Conservation (phyloP, 768 basidiomycete species). For the Rhizopogon vinicolor region DNA sequence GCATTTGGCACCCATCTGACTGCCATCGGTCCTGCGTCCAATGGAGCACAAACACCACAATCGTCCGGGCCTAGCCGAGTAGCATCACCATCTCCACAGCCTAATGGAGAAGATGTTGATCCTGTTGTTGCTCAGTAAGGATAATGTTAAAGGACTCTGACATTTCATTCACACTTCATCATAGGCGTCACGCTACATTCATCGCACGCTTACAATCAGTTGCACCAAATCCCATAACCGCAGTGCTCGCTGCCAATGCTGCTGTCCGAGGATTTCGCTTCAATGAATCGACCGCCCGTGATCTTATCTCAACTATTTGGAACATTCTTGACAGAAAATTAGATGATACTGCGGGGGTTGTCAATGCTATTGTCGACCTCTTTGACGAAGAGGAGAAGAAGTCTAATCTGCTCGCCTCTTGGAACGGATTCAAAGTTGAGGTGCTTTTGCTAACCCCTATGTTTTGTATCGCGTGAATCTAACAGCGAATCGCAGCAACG, state of each 20-base stretch:
- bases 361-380: slow-evolving; percentile 71
- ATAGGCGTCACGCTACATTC: slow-evolving; percentile 65
- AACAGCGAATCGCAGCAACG: slow-evolving; percentile 54
- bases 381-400: slow-evolving; percentile 86
- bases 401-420: slow-evolving; percentile 62
- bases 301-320: slow-evolving; percentile 88
- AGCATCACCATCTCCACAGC: slow-evolving; percentile 27
- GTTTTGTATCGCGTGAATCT: not conserved
- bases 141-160: not conserved
- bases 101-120: slow-evolving; percentile 39
- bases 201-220: slow-evolving; percentile 56
- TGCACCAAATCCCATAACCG: slow-evolving; percentile 52
- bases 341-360: slow-evolving; percentile 70
- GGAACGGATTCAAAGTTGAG: slow-evolving; percentile 85
- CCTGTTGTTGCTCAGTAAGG: slow-evolving; percentile 52
- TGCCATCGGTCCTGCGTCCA: slow-evolving; percentile 21
- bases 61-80: slow-evolving; percentile 19
- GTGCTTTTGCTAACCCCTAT: slow-evolving; percentile 30
- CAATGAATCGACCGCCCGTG: slow-evolving; percentile 75
- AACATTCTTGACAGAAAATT: slow-evolving; percentile 62
- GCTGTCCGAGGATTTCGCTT: slow-evolving; percentile 75
- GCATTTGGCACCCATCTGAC: slow-evolving; percentile 62
- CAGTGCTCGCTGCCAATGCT: slow-evolving; percentile 60
- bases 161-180: not conserved
- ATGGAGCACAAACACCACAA: slow-evolving; percentile 8